Evolutionary conservation across 2,329 filamentous ascomycete species (phyloP), one percentile per base, ranked within the genome.

Genomic region (Fusarium virguliforme): DNA sequence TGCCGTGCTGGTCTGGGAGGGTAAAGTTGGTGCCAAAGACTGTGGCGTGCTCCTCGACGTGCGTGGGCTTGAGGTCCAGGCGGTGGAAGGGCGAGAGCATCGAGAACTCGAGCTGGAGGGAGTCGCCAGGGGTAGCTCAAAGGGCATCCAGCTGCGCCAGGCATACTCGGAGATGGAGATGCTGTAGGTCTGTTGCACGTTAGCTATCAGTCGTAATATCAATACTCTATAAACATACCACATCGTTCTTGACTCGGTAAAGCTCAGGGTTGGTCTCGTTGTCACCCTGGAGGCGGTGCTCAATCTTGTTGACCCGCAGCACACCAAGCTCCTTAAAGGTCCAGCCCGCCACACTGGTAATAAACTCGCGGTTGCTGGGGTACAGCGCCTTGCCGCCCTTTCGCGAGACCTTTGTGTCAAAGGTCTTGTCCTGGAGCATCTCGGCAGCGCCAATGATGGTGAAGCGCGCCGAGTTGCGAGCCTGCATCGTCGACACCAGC

Each of bases 1-100:
- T 98, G 79, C 96, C 96, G 84, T 99, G 96, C 83, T 99, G 96
- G 81, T 99, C 96, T 5, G 96, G 96, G 4, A 95, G 88, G 71
- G 87, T 92, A 83, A 99, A 98, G 26, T 89, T 87, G 50, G 89
- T 87, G 70, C 88, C 87, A 85, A 91, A 99, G 68, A 92, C 87
- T 55, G 93, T 91, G 71, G 90, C 90, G 75, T 93, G 91, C 60
- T 86, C 81, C 2, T 90, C 91, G 28, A 85, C 85, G 34, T 83
- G 81, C 9, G 85, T 80, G 13, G 89, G 88, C 8, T 84, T 76
- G 34, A 99, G 90, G 65, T 90, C 86, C 35, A 98, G 87, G 43
- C 96, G 95, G 84, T 98, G 92, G 89, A 98, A 98, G 62, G 96
- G 95, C 2, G 95, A 98, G 51, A 99, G 92, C 96, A 98, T 99